These are phyloP conservation scores for Bassia scoparia DNA, from an alignment of 148 eudicot species.

Conservation along the genomic window DNA sequence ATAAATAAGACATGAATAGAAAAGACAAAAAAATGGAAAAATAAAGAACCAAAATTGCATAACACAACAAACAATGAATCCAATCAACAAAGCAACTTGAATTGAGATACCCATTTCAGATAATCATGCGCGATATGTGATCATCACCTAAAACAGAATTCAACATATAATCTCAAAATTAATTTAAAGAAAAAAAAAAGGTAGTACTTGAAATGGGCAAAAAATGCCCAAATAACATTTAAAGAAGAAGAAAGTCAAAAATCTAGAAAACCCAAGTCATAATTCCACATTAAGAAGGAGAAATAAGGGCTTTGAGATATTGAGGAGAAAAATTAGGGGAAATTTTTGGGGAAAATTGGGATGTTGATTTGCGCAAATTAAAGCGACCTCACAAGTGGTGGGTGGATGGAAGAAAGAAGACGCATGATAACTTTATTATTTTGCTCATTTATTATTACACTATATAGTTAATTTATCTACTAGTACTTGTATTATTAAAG, in stretches of 20 bases:
- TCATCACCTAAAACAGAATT: constrained; percentile 4
- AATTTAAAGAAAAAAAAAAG: not conserved
- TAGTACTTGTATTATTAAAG: not conserved
- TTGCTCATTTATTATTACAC: not conserved
- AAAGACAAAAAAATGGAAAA: not conserved
- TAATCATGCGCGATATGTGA: constrained; percentile 8
- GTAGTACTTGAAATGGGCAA: constrained; percentile 24
- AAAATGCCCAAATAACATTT: constrained; percentile 6
- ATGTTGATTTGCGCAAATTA: constrained; percentile 17
- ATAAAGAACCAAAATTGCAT: not conserved
- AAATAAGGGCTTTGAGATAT: constrained; percentile 19
- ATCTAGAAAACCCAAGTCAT: constrained; percentile 37
- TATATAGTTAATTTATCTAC: not conserved
- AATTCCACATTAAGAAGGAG: constrained; percentile 17
- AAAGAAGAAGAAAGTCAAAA: constrained; percentile 20
- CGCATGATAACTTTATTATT: constrained; percentile 19
- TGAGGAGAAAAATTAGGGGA: constrained; percentile 23
- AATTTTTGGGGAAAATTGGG: not conserved
- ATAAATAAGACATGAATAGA: not conserved
- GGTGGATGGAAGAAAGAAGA: constrained; percentile 26
- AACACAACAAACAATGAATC: constrained; percentile 6
- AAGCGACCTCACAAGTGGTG: constrained; percentile 32
- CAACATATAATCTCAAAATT: not conserved
- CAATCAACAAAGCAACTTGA: constrained; percentile 5
- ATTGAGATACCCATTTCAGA: constrained; percentile 21